Evolutionary conservation across 495 filamentous ascomycete genomes (phyloP), one percentile per base, ranked within the genome.

Genomic region (Trichoderma erinaceum): DNA sequence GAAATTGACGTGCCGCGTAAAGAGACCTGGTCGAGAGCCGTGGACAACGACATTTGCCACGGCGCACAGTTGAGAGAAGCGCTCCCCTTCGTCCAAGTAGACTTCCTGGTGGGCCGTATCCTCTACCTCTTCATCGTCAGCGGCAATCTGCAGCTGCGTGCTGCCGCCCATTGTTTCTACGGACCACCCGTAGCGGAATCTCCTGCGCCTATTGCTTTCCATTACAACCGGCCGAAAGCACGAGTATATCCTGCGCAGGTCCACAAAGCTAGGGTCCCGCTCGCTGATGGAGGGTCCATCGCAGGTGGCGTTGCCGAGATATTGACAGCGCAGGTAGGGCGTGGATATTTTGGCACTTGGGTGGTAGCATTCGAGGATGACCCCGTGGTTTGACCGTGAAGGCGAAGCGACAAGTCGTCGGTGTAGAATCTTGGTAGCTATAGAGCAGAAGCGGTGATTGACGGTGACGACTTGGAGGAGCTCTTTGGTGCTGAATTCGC

Each of bases 301-400:
- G 11, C 61, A 32, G 52, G 48, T 64, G 27, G 78, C 70, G 7
- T 87, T 92, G 52, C 82, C 84, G 8, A 89, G 80, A 70, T 89
- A 89, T 63, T 84, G 82, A 78, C 90, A 92, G 74, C 84, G 87
- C 2, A 90, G 83, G 58, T 87, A 87, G 2, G 90, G 87, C 64
- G 88, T 88, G 15, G 82, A 86, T 38, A 90, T 77, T 74, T 86
- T 88, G n/a, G 84, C 85, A 69, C 80, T 85, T 0, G 91, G 91
- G 70, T 89, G 89, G 73, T 88, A 92, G 78, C 89, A 91, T 80
- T 92, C 90, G 16, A 95, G 83, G 23, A 92, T 86, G 35, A 93
- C 76, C 50, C 85, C 81, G 73, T 89, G 86, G 66, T 87, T 84
- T 21, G 83, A 76, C 18, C 89, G 77, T 11, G 80, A 76, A 4